Base-by-base conservation (phyloP, 2,329 filamentous ascomycete genomes). In the Boeremia exigua region DNA sequence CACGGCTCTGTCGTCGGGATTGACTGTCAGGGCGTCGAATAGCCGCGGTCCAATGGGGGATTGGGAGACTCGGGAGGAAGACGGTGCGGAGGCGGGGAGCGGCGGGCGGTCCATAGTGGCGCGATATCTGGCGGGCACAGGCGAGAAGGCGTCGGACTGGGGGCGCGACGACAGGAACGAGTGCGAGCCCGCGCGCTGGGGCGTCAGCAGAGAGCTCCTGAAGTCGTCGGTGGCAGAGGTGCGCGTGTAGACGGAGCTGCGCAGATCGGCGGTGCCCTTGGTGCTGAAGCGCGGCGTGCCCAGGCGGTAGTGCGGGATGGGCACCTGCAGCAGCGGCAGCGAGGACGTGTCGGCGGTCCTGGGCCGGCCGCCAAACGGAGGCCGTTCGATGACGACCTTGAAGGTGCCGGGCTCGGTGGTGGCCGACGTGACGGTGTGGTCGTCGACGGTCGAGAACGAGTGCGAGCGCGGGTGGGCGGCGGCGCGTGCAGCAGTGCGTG, bases 231-330 rank as follows among this genome's bases (percentile, higher is more conserved):
- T 78, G 45, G 75, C 88, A 2, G 90, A 89, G 3, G 88, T 85
- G 48, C 77, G 76, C 10, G 84, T 86, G 73, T 91, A 91, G 14
- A 89, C 87, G n/a, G 93, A 96, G 62, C 88, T 90, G 58, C 90
- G 88, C 60, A 97, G 81, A 59, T 91, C 84, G 2, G 91, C 87
- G 2, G 89, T 92, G 10, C 92, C 92, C 64, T 84, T 84, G 48
- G 85, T 78, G 60, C 89, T 94, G 75, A 96, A 96, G 55, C 87
- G 86, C 15, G 92, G 91, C 1, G 88, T 90, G 11, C 92, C 93
- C 54, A 97, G 80, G 62, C 88, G 88, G 81, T 93, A 96, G 53
- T 90, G 88, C 32, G 93, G 92, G 46, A 96, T 96, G 19, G 87
- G 82, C 38, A 94, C 84, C 63, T 92, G 85, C 46, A 96, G 80